These are phyloP conservation scores for Raffaelea albimanens DNA, from an alignment of 2,329 filamentous ascomycete genomes.

Conservation along the genomic window DNA sequence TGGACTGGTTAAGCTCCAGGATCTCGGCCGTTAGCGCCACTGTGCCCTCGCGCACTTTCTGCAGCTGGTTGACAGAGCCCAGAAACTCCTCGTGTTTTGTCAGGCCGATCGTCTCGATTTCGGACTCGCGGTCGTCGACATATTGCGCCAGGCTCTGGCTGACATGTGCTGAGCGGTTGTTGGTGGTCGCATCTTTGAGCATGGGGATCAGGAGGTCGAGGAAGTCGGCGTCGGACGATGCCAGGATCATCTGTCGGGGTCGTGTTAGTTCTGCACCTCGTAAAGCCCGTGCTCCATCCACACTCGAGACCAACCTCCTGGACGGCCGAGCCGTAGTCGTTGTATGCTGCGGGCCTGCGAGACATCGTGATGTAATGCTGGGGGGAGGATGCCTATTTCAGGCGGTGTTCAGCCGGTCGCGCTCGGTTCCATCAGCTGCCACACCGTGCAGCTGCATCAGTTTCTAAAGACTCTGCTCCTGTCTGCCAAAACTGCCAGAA, in stretches of 20 bases:
- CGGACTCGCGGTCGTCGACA: conserved; percentile 74
- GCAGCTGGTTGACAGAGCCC: conserved; percentile 85
- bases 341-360: conserved; percentile 15
- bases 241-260: conserved; percentile 68
- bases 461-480: no score
- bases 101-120: conserved; percentile 90
- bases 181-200: conserved; percentile 77
- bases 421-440: no score
- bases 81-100: conserved; percentile 97
- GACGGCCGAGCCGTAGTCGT: conserved; percentile 19
- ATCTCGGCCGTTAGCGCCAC: conserved; percentile 85
- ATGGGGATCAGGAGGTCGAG: conserved; percentile 92
- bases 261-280: no score
- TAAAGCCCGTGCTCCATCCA: background rate
- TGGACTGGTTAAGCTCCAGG: conserved; percentile 83
- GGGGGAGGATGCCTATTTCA: background rate
- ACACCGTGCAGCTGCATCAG: no score
- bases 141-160: conserved; percentile 73
- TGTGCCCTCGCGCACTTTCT: conserved; percentile 83
- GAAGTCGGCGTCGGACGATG: conserved; percentile 85
- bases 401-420: background rate
- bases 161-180: conserved; percentile 63
- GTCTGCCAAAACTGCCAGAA: no score
- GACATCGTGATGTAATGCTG: conserved; percentile 18
- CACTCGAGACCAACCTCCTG: conserved; percentile 12